phyloP scores from a whole-genome alignment of 495 filamentous ascomycete genomes.

The Penicillium cataractarum region DNA sequence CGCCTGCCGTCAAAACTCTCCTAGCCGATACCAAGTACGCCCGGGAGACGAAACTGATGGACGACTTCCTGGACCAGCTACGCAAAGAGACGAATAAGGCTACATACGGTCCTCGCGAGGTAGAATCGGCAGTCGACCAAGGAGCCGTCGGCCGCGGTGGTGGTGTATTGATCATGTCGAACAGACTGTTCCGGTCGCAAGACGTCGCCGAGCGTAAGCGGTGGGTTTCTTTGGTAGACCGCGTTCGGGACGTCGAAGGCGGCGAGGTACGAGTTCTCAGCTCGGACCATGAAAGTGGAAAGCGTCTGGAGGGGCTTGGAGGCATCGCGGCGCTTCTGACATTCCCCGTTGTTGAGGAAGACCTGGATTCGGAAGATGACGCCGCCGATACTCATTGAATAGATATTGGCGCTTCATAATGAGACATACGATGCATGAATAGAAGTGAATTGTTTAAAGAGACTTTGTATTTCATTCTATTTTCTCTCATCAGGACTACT shows the following conservation, averaged over 20 bases:
- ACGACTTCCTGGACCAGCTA: slow-evolving; percentile 77
- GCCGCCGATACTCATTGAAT: slow-evolving; percentile 9
- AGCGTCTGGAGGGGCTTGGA: slow-evolving; percentile 79
- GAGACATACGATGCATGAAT: slow-evolving; percentile 14
- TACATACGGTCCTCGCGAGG: slow-evolving; percentile 88
- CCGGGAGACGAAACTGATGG: slow-evolving; percentile 82
- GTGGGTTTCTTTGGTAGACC: slow-evolving; percentile 87
- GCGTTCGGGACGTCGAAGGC: slow-evolving; percentile 79
- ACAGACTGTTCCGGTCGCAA: slow-evolving; percentile 81
- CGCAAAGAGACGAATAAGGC: slow-evolving; percentile 86
- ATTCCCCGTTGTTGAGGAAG: slow-evolving; percentile 76
- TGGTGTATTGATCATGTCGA: slow-evolving; percentile 81
- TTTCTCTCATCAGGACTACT: too few species aligned
- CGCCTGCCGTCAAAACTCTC: slow-evolving; percentile 70
- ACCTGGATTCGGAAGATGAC: slow-evolving; percentile 42
- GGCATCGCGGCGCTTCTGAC: slow-evolving; percentile 90
- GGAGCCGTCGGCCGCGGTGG: slow-evolving; percentile 88
- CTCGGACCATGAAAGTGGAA: slow-evolving; percentile 92
- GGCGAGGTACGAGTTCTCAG: slow-evolving; percentile 88
- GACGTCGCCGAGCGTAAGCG: slow-evolving; percentile 77
- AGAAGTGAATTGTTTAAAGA: not conserved
- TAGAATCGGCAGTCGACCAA: slow-evolving; percentile 82
- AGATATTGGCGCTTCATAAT: slow-evolving; percentile 3
- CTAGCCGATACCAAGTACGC: slow-evolving; percentile 86
- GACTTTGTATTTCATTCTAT: too few species aligned